Evolutionary conservation across 495 filamentous ascomycete species (phyloP), one percentile per base, ranked within the genome.

Genomic region (Halenospora varia): DNA sequence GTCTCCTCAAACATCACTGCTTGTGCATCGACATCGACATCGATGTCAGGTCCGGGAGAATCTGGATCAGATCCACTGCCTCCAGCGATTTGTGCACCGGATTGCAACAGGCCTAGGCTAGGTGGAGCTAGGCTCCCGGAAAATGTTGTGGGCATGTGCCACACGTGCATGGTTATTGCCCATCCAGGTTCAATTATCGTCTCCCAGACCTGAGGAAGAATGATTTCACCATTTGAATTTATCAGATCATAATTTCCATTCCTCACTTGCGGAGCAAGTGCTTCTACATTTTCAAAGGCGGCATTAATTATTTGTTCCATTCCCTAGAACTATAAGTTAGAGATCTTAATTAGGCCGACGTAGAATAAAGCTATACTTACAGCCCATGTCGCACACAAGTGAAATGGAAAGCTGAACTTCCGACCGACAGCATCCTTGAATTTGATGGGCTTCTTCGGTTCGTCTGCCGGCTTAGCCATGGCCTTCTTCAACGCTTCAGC

Each of bases 391-490:
- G 80, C 80, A 61, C 80, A 86, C 15, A 85, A 66, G 60, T 86
- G 75, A 67, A 78, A 87, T 4, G 84, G 84, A 57, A 86, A 87
- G 54, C 74, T 72, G 65, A 82, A 87, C 57, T 86, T 85, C 25
- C 84, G 68, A 8, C 81, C 82, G 26, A 88, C 80, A 11, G 84
- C 83, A 66, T 88, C 84, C 52, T 82, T 84, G 66, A 87, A 87
- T 61, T 80, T 80, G 64, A 87, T 76, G 3, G 80, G 79, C 52
- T 79, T 70, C 64, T 80, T 79, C 57, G 83, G 82, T 62, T 82
- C 82, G 42, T 81, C 77, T 3, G 63, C 56, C 35, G 67, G 67
- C 25, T 71, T 62, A 18, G 65, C 29, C 15, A 48, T 41, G 2
- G 61, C 60, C 19, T 66, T 69, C 18, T 15, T 20, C 11, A 45